Evolutionary conservation across 352 stramenopile genomes (phyloP).

Genomic region (Pythium oligandrum): DNA sequence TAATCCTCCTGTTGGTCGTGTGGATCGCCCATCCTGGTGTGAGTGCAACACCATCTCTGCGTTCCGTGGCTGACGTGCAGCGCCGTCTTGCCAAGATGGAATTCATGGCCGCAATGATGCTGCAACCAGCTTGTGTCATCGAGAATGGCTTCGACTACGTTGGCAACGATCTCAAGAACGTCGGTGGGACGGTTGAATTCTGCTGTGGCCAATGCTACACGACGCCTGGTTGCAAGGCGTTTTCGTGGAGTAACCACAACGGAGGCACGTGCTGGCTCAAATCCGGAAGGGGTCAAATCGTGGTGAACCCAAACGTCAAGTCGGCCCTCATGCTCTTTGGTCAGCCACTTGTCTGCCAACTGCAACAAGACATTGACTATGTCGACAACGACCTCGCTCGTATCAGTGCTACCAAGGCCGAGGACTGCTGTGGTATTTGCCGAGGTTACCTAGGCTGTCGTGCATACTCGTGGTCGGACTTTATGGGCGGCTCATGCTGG

Average conservation of each 20-base stretch:
- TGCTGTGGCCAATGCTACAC: constrained; percentile 8
- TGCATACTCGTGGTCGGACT: constrained; percentile 17
- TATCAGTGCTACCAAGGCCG: constrained; percentile 2
- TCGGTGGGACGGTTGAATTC: constrained; percentile 1
- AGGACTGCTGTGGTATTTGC: constrained; percentile 22
- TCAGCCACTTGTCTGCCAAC: not conserved
- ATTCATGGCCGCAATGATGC: too few species aligned
- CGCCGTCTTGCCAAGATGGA: too few species aligned
- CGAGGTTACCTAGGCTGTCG: constrained; percentile 8
- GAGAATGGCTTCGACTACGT: constrained; percentile 4
- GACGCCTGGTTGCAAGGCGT: not conserved
- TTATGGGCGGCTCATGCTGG: constrained; percentile 31
- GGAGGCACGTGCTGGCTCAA: constrained; percentile 23
- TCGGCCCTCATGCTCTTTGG: not conserved
- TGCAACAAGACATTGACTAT: constrained; percentile 12
- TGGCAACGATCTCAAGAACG: not conserved
- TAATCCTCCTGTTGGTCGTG: too few species aligned
- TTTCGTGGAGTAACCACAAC: constrained; percentile 6
- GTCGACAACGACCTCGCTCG: constrained; percentile 22
- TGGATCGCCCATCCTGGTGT: too few species aligned
- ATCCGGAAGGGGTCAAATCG: constrained; percentile 12
- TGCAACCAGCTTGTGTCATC: not conserved
- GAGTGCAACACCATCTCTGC: too few species aligned
- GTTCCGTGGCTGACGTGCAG: too few species aligned
- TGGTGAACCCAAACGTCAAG: not conserved